These are phyloP conservation scores for Cyberlindnera sargentensis DNA, from an alignment of 805 yeast species.

Conservation along the genomic window DNA sequence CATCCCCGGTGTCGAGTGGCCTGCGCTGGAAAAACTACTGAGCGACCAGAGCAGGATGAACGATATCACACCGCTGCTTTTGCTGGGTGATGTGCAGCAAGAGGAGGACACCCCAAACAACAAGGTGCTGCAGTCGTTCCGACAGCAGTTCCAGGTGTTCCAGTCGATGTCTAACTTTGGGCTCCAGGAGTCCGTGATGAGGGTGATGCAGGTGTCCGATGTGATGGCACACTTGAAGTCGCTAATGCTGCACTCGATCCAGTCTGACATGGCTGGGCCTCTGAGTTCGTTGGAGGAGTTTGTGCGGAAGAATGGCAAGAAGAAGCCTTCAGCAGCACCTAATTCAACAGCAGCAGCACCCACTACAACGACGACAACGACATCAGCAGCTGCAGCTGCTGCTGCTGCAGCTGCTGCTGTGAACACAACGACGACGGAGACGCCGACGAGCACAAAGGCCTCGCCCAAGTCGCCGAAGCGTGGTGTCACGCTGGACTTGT, in stretches of 20 bases:
- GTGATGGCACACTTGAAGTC: conserved; percentile 67
- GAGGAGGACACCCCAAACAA: background rate
- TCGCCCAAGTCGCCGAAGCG: conserved; percentile 1
- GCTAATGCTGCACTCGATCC: conserved; percentile 50
- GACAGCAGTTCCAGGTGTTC: conserved; percentile 38
- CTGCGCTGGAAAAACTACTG: conserved; percentile 36
- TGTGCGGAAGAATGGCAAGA: conserved; percentile 14
- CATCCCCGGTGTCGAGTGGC: conserved; percentile 40
- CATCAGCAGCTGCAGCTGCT: too few species aligned
- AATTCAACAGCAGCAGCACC: too few species aligned
- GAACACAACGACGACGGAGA: too few species aligned
- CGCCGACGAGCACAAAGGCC: background rate
- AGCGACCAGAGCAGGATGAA: conserved; percentile 21
- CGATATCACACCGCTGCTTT: conserved; percentile 4
- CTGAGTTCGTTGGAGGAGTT: conserved; percentile 43
- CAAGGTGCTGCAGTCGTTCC: conserved; percentile 22
- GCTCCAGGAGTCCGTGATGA: conserved; percentile 54
- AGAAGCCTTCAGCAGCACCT: background rate
- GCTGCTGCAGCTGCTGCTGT: too few species aligned
- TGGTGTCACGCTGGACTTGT: conserved; percentile 20
- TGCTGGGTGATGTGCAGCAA: conserved; percentile 1
- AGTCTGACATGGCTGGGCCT: conserved; percentile 45
- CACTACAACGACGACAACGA: too few species aligned
- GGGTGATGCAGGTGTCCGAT: conserved; percentile 70
- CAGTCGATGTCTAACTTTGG: conserved; percentile 51